These are phyloP conservation scores for Flammula alnicola DNA, from an alignment of 1,284 basidiomycete genomes.

Conservation along the genomic window DNA sequence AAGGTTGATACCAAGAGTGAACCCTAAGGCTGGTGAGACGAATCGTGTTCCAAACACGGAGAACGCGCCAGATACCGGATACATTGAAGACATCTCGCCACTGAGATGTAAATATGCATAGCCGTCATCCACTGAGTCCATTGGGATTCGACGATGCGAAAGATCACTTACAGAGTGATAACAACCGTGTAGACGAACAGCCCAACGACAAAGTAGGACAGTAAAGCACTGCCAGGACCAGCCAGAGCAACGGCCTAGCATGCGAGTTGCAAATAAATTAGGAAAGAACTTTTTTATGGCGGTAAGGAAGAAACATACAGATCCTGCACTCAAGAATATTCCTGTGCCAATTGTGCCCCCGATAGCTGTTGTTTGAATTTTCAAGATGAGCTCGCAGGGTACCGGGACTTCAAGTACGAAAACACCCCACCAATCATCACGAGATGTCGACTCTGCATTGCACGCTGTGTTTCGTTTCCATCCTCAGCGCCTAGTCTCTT, in stretches of 20 bases:
- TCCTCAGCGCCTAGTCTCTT: slow-evolving; percentile 19
- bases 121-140: too few species aligned
- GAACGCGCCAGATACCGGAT: slow-evolving; percentile 53
- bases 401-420: too few species aligned
- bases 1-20: slow-evolving; percentile 50
- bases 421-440: slow-evolving; percentile 37
- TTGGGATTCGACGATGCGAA: too few species aligned
- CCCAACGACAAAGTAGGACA: slow-evolving; percentile 55
- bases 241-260: slow-evolving; percentile 39
- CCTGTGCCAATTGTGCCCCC: slow-evolving; percentile 38
- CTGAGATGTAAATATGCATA: slow-evolving; percentile 23
- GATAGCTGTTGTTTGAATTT: slow-evolving; percentile 14
- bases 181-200: slow-evolving; percentile 60
- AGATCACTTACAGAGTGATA: slow-evolving; percentile 46
- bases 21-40: slow-evolving; percentile 56
- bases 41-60: slow-evolving; percentile 50
- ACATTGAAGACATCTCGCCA: slow-evolving; percentile 39
- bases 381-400: too few species aligned
- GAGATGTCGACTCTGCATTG: slow-evolving; percentile 35
- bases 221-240: slow-evolving; percentile 53
- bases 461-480: slow-evolving; percentile 30
- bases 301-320: slow-evolving; percentile 22
- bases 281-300: neutral
- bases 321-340: slow-evolving; percentile 36
- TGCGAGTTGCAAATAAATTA: neutral